Evolutionary conservation across 768 basidiomycete species (phyloP).

Genomic region (Lactarius deliciosus): DNA sequence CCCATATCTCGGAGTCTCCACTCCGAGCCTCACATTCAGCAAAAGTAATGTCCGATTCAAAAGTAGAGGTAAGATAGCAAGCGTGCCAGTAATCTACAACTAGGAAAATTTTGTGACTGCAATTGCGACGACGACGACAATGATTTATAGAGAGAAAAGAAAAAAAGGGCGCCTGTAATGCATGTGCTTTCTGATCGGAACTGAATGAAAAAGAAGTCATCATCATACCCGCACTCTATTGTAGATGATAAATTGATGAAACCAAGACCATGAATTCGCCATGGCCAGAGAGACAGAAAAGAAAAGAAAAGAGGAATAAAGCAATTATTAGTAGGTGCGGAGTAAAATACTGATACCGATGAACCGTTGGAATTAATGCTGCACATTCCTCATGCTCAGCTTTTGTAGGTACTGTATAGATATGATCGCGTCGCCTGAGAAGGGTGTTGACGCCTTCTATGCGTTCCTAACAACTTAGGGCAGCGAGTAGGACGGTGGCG

Average conservation of each 20-base stretch:
- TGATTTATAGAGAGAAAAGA: not conserved
- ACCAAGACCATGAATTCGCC: not conserved
- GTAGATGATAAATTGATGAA: not conserved
- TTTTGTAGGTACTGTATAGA: not conserved
- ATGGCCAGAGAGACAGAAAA: not conserved
- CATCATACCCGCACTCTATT: not conserved
- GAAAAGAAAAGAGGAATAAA: not conserved
- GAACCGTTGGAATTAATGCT: not conserved
- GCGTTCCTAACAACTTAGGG: conserved; percentile 9
- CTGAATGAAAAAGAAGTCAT: not conserved
- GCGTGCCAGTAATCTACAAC: not conserved
- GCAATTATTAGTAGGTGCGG: not conserved
- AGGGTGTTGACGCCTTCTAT: not conserved
- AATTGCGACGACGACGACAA: not conserved
- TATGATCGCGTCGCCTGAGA: not conserved
- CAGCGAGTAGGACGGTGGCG: conserved; percentile 27
- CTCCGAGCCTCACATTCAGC: not conserved
- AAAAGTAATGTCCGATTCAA: not conserved
- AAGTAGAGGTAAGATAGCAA: not conserved
- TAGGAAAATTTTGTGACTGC: not conserved
- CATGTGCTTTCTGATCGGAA: not conserved
- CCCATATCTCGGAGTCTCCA: too few species aligned
- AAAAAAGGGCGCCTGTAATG: not conserved
- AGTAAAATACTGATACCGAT: not conserved
- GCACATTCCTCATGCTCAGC: not conserved